phyloP scores from a whole-genome alignment of 805 yeast genomes.

The Teunomyces pallodes region DNA sequence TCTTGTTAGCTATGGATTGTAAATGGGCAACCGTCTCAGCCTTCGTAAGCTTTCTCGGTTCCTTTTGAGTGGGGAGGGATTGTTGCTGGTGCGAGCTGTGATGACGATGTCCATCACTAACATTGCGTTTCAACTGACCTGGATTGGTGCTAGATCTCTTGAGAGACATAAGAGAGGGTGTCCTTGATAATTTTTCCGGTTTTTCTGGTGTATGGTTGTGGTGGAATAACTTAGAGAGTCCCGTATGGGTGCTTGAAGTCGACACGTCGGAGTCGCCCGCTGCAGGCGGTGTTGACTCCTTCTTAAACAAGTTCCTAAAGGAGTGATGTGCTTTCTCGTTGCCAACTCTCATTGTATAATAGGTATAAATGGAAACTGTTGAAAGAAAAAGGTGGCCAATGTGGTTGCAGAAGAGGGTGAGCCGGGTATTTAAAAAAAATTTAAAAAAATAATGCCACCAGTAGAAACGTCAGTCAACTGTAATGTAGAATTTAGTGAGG shows the following conservation, averaged over 20 bases:
- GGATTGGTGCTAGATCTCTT: conserved; percentile 9
- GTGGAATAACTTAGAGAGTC: conserved; percentile 20
- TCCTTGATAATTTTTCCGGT: conserved; percentile 4
- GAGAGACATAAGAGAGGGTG: conserved; percentile 9
- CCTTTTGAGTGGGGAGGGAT: conserved; percentile 7
- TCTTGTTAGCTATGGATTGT: conserved; percentile 30
- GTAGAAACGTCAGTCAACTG: background rate
- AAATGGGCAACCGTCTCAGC: conserved; percentile 40
- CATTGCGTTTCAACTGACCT: conserved; percentile 3
- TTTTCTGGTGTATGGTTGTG: conserved; percentile 11
- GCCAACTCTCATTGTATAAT: conserved; percentile 8
- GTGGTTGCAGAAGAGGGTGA: background rate
- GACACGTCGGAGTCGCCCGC: conserved; percentile 7
- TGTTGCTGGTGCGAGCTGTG: conserved; percentile 6
- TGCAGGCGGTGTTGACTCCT: conserved; percentile 12
- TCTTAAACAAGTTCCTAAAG: conserved; percentile 20
- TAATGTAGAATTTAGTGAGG: background rate
- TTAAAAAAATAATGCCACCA: background rate
- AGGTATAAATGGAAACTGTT: background rate
- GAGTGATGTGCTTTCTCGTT: conserved; percentile 16
- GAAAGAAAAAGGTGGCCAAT: background rate
- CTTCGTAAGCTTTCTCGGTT: conserved; percentile 12
- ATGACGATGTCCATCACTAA: conserved; percentile 5
- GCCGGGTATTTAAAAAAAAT: background rate
- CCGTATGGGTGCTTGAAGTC: conserved; percentile 12